Conservation (phyloP, 2,329 filamentous ascomycete species). For the Neodidymelliopsis sp. region DNA sequence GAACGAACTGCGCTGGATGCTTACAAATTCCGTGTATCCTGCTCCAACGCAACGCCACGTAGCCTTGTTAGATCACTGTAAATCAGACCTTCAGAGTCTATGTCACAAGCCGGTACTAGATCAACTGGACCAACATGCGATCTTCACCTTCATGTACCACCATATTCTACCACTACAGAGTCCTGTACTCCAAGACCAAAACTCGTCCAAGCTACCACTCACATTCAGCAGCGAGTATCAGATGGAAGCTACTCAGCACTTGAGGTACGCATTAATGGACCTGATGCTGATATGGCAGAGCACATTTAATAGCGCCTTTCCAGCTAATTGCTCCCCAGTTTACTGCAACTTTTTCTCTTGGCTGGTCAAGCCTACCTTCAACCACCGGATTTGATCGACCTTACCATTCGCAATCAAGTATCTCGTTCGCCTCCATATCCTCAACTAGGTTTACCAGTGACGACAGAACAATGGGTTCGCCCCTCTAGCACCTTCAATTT, state of each 20-base stretch:
- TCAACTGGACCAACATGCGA: conserved; percentile 27
- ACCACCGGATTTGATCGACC: conserved; percentile 37
- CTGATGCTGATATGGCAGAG: not conserved
- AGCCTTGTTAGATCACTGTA: not conserved
- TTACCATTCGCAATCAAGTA: conserved; percentile 23
- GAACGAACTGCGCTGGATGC: conserved; percentile 37
- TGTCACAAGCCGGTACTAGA: conserved; percentile 21
- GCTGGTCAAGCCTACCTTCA: conserved; percentile 34
- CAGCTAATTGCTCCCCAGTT: not conserved
- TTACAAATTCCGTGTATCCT: conserved; percentile 24
- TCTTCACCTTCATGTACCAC: conserved; percentile 36
- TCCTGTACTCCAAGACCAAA: conserved; percentile 22
- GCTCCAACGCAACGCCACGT: conserved; percentile 10
- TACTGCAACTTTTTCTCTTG: conserved; percentile 29
- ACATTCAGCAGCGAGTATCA: conserved; percentile 25
- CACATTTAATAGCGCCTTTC: not conserved
- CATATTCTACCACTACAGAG: conserved; percentile 32
- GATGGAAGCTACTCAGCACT: conserved; percentile 2
- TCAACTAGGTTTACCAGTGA: conserved; percentile 11
- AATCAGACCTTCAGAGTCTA: not conserved
- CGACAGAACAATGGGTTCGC: conserved; percentile 14
- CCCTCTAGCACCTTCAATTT: not conserved
- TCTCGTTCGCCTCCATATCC: conserved; percentile 25
- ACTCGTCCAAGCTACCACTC: conserved; percentile 23
- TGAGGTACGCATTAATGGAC: not conserved